Percentiles rank a stretch among this genome's conserved stretches.
These are phyloP conservation scores for Kodamaea kaohsiungensis DNA, from an alignment of 805 yeast species.

Conservation along the genomic window DNA sequence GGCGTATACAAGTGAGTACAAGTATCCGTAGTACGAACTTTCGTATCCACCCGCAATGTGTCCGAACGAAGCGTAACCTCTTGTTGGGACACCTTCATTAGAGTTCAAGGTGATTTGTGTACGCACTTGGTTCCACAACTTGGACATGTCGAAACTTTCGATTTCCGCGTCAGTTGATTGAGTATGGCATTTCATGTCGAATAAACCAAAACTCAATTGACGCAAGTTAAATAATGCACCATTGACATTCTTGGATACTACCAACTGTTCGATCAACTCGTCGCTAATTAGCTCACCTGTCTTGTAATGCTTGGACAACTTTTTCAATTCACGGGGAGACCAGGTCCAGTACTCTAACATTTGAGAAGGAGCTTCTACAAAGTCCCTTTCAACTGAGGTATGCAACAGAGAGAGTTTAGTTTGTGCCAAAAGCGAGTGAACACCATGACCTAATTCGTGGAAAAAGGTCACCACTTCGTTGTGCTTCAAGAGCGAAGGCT, in stretches of 20 bases:
- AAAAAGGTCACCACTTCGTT: conserved; percentile 79
- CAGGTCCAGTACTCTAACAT: conserved; percentile 89
- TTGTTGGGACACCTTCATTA: conserved; percentile 55
- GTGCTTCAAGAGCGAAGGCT: conserved; percentile 77
- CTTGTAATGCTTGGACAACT: conserved; percentile 66
- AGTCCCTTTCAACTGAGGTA: conserved; percentile 77
- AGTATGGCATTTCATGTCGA: conserved; percentile 73
- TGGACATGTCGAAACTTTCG: conserved; percentile 46
- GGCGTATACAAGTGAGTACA: conserved; percentile 86
- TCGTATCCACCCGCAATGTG: conserved; percentile 84
- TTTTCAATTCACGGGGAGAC: conserved; percentile 60
- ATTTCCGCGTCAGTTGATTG: conserved; percentile 43
- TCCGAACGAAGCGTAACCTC: conserved; percentile 75
- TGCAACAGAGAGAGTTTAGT: conserved; percentile 67
- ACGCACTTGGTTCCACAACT: conserved; percentile 66
- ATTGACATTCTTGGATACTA: conserved; percentile 71
- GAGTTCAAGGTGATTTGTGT: conserved; percentile 60
- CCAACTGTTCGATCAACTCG: conserved; percentile 55
- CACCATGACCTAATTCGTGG: conserved; percentile 90
- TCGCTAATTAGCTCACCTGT: conserved; percentile 60
- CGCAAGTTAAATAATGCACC: conserved; percentile 71
- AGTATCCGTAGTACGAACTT: conserved; percentile 82
- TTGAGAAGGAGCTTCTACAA: conserved; percentile 91
- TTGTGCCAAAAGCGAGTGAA: conserved; percentile 71
- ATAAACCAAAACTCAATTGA: conserved; percentile 76